Evolutionary conservation across 1,139 yeast genomes (phyloP).

Genomic region (Wickerhamiella pararugosa): DNA sequence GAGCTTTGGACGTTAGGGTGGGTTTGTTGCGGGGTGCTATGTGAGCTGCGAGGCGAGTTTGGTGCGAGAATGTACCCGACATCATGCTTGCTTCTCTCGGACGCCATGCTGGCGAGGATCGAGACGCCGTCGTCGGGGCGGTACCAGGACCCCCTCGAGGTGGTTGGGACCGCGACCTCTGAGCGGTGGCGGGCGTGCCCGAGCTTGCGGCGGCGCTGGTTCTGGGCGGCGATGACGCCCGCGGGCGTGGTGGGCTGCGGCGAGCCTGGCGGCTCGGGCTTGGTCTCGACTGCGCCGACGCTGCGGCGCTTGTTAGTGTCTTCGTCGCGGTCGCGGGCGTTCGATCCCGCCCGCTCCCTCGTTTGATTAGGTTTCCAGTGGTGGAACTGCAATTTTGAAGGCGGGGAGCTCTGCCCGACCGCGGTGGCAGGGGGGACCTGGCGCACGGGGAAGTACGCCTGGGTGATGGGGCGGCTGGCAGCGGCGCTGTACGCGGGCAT

Average conservation of each 20-base stretch:
- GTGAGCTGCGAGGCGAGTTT: neutral
- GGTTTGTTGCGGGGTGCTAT: too few relatives aligned
- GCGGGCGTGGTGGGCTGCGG: slow-evolving; percentile 9
- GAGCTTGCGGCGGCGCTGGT: slow-evolving; percentile 16
- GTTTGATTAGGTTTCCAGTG: slow-evolving; percentile 29
- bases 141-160: slow-evolving; percentile 6
- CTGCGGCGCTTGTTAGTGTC: neutral
- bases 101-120: slow-evolving; percentile 12
- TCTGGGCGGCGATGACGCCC: slow-evolving; percentile 14
- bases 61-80: slow-evolving; percentile 1
- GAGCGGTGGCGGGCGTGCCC: slow-evolving; percentile 23
- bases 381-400: slow-evolving; percentile 33
- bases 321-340: slow-evolving; percentile 10
- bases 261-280: neutral
- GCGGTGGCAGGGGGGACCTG: neutral
- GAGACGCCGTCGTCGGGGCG: slow-evolving; percentile 15
- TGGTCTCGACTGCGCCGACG: neutral
- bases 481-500: slow-evolving; percentile 1
- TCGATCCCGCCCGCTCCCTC: neutral
- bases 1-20: too few relatives aligned
- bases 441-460: slow-evolving; percentile 4
- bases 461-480: slow-evolving; percentile 4
- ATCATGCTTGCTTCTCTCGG: neutral
- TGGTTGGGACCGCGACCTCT: slow-evolving; percentile 16
- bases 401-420: slow-evolving; percentile 1